A percentile compares a stretch with the other conserved stretches of the same genome.
Evolutionary conservation across 345 rosid species (phyloP).

Genomic region (Brassica carinata): DNA sequence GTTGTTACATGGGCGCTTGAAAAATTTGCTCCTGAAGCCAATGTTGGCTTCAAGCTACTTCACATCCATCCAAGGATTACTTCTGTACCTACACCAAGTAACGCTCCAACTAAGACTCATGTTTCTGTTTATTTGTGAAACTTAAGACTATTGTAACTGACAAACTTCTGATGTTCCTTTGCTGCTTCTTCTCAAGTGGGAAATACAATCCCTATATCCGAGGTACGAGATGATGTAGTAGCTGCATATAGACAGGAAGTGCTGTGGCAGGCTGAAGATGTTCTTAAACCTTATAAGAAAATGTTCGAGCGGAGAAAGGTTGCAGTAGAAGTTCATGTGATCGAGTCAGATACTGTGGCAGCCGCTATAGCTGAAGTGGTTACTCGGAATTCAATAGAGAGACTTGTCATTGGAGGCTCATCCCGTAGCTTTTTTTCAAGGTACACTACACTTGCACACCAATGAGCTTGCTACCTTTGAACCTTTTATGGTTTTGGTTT

Average conservation of each 20-base stretch:
- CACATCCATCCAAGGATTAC: slow-evolving; percentile 69
- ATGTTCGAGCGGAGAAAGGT: slow-evolving; percentile 63
- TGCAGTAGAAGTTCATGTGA: slow-evolving; percentile 53
- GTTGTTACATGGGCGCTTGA: slow-evolving; percentile 57
- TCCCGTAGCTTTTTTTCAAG: slow-evolving; percentile 62
- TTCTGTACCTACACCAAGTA: slow-evolving; percentile 86
- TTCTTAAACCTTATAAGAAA: slow-evolving; percentile 62
- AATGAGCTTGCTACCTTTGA: background rate
- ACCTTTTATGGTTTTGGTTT: slow-evolving; percentile 4
- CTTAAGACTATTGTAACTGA: background rate
- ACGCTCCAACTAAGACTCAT: slow-evolving; percentile 35
- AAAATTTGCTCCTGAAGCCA: slow-evolving; percentile 56
- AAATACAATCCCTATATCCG: slow-evolving; percentile 66
- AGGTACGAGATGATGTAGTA: slow-evolving; percentile 82
- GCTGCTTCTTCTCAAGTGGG: slow-evolving; percentile 55
- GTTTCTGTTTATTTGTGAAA: slow-evolving; percentile 10
- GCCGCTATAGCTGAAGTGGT: slow-evolving; percentile 70
- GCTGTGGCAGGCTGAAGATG: slow-evolving; percentile 62
- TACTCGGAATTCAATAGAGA: slow-evolving; percentile 45
- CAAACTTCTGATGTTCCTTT: slow-evolving; percentile 9
- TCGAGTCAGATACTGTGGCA: slow-evolving; percentile 69
- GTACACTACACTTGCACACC: slow-evolving; percentile 38
- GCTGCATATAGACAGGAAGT: slow-evolving; percentile 74
- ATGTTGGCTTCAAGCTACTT: slow-evolving; percentile 58
- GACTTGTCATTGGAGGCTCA: slow-evolving; percentile 83